These are phyloP conservation scores for Lupinus albus DNA, from an alignment of 306 rosid species.

Conservation along the genomic window DNA sequence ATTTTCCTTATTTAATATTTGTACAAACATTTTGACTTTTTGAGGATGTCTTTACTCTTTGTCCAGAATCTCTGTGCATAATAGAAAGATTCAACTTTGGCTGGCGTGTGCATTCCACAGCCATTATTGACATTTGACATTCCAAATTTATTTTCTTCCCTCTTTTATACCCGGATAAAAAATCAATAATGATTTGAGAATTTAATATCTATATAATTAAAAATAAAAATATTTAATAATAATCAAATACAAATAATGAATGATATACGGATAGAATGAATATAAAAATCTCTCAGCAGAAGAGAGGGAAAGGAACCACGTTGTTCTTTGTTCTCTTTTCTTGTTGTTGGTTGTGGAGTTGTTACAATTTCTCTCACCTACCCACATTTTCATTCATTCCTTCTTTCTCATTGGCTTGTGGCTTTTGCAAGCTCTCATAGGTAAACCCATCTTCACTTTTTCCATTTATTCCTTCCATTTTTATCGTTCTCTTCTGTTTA, in stretches of 20 bases:
- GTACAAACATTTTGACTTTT: no score
- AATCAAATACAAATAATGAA: no score
- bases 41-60: no score
- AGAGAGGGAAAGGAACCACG: neutral
- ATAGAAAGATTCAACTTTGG: no score
- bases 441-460: conserved; percentile 31
- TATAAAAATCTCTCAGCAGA: no score
- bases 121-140: conserved; percentile 49
- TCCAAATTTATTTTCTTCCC: neutral
- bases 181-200: no score
- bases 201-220: no score
- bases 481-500: conserved; percentile 1
- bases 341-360: neutral
- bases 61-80: no score
- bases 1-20: no score
- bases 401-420: conserved; percentile 40
- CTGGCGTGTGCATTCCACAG: conserved; percentile 66
- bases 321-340: conserved; percentile 12
- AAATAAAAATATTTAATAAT: no score
- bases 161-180: no score
- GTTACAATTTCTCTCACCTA: conserved; percentile 38
- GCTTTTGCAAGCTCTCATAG: conserved; percentile 43
- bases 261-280: no score
- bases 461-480: neutral
- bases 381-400: conserved; percentile 40